Conservation (phyloP, 2,329 filamentous ascomycete genomes). For the Colletotrichum tropicicola region DNA sequence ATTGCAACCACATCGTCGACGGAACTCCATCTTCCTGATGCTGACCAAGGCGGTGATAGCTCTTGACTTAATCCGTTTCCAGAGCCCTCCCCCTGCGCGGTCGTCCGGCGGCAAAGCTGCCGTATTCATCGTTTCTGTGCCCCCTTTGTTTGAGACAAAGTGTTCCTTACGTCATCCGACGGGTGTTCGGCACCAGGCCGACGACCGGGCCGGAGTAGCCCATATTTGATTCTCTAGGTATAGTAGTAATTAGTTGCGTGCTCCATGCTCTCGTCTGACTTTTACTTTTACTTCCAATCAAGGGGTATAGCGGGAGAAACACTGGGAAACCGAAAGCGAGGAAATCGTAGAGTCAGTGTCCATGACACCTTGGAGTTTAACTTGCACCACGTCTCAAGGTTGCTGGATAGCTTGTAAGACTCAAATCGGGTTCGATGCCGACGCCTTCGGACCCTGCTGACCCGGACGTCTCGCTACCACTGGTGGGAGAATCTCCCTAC, state of each 20-base stretch:
- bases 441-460: not conserved
- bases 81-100: too few species aligned
- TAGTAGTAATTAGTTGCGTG: too few species aligned
- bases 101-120: not conserved
- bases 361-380: too few species aligned
- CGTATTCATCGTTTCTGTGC: not conserved
- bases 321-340: too few species aligned
- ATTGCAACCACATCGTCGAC: not conserved
- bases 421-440: not conserved
- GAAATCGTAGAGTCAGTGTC: too few species aligned
- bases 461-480: not conserved
- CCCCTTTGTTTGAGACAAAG: slow-evolving; percentile 1
- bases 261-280: not conserved
- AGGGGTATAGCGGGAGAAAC: too few species aligned
- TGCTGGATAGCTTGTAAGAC: too few species aligned
- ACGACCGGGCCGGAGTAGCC: not conserved
- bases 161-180: not conserved
- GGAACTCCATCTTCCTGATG: not conserved
- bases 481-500: slow-evolving; percentile 2
- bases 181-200: not conserved
- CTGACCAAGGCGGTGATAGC: not conserved
- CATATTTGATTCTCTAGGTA: not conserved
- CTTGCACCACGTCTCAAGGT: too few species aligned
- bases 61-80: too few species aligned
- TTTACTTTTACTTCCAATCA: too few species aligned